These are phyloP conservation scores for Pelargonium cotyledonis DNA, from an alignment of 441 rosid species.

Conservation along the genomic window DNA sequence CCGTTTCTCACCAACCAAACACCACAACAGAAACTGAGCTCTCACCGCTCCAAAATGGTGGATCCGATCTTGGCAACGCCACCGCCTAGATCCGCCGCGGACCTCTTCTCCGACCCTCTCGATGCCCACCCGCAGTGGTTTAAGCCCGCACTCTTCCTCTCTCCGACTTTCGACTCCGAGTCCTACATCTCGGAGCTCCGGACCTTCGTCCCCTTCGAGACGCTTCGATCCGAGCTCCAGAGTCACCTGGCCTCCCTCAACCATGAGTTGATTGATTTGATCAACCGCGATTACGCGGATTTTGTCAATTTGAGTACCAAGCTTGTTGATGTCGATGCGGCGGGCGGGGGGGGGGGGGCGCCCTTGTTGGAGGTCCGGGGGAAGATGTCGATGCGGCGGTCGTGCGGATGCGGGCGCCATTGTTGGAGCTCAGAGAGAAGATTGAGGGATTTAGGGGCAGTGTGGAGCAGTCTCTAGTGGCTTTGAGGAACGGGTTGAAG, in stretches of 20 bases:
- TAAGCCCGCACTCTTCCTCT: slow-evolving; percentile 79
- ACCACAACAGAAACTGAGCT: neutral
- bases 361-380: no score
- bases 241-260: slow-evolving; percentile 76
- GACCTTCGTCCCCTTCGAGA: slow-evolving; percentile 83
- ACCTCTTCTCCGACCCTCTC: slow-evolving; percentile 81
- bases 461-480: slow-evolving; percentile 57
- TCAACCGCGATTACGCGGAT: slow-evolving; percentile 92
- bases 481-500: slow-evolving; percentile 64
- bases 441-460: slow-evolving; percentile 66
- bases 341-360: slow-evolving; percentile 15
- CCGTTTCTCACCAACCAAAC: slow-evolving; percentile 2
- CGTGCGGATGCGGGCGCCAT: slow-evolving; percentile 44
- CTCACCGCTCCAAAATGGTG: slow-evolving; percentile 30
- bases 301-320: slow-evolving; percentile 90
- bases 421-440: slow-evolving; percentile 83
- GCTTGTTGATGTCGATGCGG: slow-evolving; percentile 82
- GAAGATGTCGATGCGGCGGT: slow-evolving; percentile 60
- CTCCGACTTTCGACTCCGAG: slow-evolving; percentile 74
- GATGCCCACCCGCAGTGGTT: slow-evolving; percentile 90
- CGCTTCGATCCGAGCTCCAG: slow-evolving; percentile 90
- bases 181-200: slow-evolving; percentile 89
- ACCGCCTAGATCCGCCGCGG: slow-evolving; percentile 76
- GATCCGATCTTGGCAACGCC: slow-evolving; percentile 39
- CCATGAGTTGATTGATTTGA: slow-evolving; percentile 83